Base-by-base conservation (phyloP, 1,139 yeast genomes). In the Nadsonia starkeyi-henricii region DNA sequence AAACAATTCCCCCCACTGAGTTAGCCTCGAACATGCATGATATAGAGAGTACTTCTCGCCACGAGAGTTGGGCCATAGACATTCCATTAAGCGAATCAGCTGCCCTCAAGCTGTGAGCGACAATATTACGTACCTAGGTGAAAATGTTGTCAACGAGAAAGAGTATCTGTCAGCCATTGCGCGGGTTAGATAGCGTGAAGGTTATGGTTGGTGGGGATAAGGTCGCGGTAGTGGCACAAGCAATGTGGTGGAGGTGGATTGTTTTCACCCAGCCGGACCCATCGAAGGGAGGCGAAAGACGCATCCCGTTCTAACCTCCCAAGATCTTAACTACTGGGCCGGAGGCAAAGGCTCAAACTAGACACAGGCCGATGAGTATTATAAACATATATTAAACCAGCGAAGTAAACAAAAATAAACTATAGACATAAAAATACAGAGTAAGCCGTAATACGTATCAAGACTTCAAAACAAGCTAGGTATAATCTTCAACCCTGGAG, bases 91-190 rank as follows among this genome's bases (percentile, higher is more conserved):
- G 18, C 30, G 42, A 43, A 21, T 47, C n/a, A 8, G 30, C 13
- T 33, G n/a, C 13, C 39, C 28, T 15, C 20, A 18, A 15, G 43
- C 30, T 12, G 42, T 18, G 15, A 21, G 41, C 20, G 37, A 77
- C n/a, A n/a, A n/a, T n/a, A n/a, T n/a, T n/a, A n/a, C 86, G 55
- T 77, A 82, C 89, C 85, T 84, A 63, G 97, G 97, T 49, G 96
- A 88, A 67, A 89, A 89, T 36, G 97, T 89, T 45, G 97, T 89
- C 56, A 91, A 77, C 23, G 98, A 93, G 65, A 93, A 93, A 17
- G 98, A 89, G 70, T 93, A 91, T 75, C 97, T 79, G 67, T 91
- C 97, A 55, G 98, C 96, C 96, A 91, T 89, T 53, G 53, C 66
- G 28, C 9, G 9, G 9, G 28, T 23, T 23, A 23, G 28, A 23